Base-by-base conservation (phyloP, 768 basidiomycete genomes). In the Heimioporus sp. region DNA sequence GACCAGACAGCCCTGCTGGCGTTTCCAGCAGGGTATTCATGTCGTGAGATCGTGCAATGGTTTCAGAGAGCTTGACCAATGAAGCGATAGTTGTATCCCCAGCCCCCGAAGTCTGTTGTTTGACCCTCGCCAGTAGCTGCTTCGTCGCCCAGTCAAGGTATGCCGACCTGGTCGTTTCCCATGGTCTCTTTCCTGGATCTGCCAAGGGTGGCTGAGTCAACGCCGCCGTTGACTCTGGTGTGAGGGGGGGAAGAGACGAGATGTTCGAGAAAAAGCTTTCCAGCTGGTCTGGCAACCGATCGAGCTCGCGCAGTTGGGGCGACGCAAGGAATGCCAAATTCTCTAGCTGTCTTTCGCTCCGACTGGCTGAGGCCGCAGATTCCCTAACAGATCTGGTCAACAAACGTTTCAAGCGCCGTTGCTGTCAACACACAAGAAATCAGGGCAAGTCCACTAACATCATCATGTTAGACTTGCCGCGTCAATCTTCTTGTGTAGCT, bases 141-240 rank as follows among this genome's bases (percentile, higher is more conserved):
- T 73, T 72, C 1, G 83, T 72, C 1, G 86, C 90, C 92, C 92
- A 94, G 53, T 83, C 82, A 5, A 86, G 63, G 65, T 93, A 94
- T 5, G 88, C 90, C 2, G 78, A 76, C 63, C 80, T 80, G 65
- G 79, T 83, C 35, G 81, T 80, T 70, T 92, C 89, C 90, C 91
- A 93, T 10, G 78, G 78, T 37, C 83, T 79, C 65, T 89, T 89
- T 1, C 87, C 83, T 0, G 83, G 80, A 51, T 83, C 80, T 4
- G 75, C 60, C 21, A 72, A 63, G 4, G 63, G 65, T 15, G 58
- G 21, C 30, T 59, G 62, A 21, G 66, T 66, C 42, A 73, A 54
- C 37, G 75, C 68, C 32, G 73, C 61, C 20, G 75, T 66, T 10
- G 72, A 64, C 21, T 74, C 65, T 9, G 77, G 59, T 4, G 74